A percentile compares a stretch with the other conserved stretches of the same genome.
Conservation (phyloP, 495 filamentous ascomycete species). For the Penicillium verhagenii region DNA sequence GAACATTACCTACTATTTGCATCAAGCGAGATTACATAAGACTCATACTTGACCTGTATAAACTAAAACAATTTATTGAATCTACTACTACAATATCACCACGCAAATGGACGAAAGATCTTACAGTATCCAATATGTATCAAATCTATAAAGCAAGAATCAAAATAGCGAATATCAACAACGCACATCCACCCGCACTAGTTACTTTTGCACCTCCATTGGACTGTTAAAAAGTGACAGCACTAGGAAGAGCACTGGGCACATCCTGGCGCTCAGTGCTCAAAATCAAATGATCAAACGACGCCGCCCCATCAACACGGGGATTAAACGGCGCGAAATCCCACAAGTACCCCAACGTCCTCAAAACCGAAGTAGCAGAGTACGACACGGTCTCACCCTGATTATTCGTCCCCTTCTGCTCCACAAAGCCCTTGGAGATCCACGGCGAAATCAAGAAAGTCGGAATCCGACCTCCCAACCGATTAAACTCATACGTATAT, state of each 20-base stretch:
- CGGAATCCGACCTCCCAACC: constrained; percentile 50
- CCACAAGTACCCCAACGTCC: constrained; percentile 45
- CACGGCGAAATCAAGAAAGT: constrained; percentile 53
- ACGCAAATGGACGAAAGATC: too few relatives aligned
- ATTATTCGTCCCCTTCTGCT: constrained; percentile 43
- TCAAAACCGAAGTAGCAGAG: constrained; percentile 39
- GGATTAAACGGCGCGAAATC: constrained; percentile 45
- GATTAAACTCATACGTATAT: constrained; percentile 48
- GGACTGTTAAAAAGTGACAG: neutral
- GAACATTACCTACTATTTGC: neutral
- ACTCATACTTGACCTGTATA: neutral
- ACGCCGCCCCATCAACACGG: constrained; percentile 37
- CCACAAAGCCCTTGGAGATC: constrained; percentile 39
- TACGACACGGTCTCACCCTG: constrained; percentile 34
- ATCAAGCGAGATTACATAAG: neutral
- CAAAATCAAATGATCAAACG: constrained; percentile 43
- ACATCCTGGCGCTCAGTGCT: constrained; percentile 18
- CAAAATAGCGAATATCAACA: neutral
- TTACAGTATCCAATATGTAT: too few relatives aligned
- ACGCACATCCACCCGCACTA: neutral
- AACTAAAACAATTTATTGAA: too few relatives aligned
- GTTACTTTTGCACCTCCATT: neutral
- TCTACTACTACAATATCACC: too few relatives aligned
- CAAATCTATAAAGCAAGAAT: neutral
- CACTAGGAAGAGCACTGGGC: constrained; percentile 17